Conservation (phyloP, 768 basidiomycete genomes). For the Termitomyces sp. region DNA sequence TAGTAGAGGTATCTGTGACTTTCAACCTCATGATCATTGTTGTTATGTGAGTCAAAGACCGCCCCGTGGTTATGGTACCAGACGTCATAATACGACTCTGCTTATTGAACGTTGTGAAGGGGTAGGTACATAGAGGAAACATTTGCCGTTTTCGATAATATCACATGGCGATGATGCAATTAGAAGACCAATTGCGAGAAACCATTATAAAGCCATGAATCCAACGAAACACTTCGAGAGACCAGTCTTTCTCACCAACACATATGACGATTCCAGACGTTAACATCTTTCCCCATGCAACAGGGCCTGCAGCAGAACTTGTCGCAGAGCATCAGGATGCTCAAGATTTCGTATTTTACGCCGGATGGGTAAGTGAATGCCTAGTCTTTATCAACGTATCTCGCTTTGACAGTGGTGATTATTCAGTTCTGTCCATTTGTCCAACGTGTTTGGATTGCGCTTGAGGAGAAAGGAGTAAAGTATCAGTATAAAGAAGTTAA, state of each 20-base stretch:
- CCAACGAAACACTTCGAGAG: background rate
- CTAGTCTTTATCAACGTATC: background rate
- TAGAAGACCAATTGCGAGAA: background rate
- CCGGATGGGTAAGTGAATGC: constrained; percentile 44
- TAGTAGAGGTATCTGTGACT: background rate
- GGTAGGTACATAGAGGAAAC: background rate
- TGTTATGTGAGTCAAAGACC: background rate
- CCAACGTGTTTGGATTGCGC: constrained; percentile 58
- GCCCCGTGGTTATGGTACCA: background rate
- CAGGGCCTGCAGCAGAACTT: constrained; percentile 44
- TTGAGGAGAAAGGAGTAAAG: constrained; percentile 61
- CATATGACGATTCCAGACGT: constrained; percentile 41
- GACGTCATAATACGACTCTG: background rate
- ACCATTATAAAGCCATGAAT: constrained; percentile 1
- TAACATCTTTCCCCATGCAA: constrained; percentile 53
- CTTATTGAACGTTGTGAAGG: background rate
- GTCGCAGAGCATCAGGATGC: constrained; percentile 47
- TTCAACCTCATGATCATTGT: background rate
- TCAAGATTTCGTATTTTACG: constrained; percentile 53
- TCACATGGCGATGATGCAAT: background rate
- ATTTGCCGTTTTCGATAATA: background rate
- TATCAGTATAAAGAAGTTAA: constrained; percentile 67
- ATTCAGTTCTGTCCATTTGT: constrained; percentile 52
- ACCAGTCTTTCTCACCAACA: background rate
- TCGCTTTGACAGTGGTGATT: constrained; percentile 3